Evolutionary conservation across 148 eudicot genomes (phyloP).

Genomic region (Amaranthus cruentus): DNA sequence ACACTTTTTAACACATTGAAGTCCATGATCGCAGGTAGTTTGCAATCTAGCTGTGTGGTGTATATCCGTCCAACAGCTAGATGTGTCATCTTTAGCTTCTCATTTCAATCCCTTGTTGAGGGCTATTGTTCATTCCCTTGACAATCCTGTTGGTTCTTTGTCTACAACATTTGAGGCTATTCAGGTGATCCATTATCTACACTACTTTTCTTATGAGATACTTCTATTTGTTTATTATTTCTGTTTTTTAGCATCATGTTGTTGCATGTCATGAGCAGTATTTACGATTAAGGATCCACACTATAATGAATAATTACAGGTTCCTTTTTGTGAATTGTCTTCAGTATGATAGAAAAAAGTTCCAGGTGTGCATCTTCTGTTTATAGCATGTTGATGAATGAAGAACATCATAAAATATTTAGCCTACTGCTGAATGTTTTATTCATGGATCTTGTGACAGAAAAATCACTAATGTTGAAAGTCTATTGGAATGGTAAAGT

Average conservation of each 20-base stretch:
- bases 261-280: neutral
- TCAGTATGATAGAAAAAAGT: neutral
- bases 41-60: conserved; percentile 95
- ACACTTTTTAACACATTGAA: conserved; percentile 19
- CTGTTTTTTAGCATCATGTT: neutral
- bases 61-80: conserved; percentile 76
- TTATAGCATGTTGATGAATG: neutral
- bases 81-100: conserved; percentile 34
- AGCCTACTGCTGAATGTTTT: neutral
- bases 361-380: neutral
- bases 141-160: conserved; percentile 79
- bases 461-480: neutral
- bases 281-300: neutral
- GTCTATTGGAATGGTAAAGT: neutral
- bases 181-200: conserved; percentile 44
- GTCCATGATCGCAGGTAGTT: conserved; percentile 42
- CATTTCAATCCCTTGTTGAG: conserved; percentile 55
- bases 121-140: conserved; percentile 68
- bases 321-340: neutral
- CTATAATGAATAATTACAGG: neutral
- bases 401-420: neutral
- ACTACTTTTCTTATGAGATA: neutral
- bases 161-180: conserved; percentile 86
- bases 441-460: neutral
- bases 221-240: neutral